Conservation (phyloP, 2,329 filamentous ascomycete genomes). For the Alternaria arbusti region DNA sequence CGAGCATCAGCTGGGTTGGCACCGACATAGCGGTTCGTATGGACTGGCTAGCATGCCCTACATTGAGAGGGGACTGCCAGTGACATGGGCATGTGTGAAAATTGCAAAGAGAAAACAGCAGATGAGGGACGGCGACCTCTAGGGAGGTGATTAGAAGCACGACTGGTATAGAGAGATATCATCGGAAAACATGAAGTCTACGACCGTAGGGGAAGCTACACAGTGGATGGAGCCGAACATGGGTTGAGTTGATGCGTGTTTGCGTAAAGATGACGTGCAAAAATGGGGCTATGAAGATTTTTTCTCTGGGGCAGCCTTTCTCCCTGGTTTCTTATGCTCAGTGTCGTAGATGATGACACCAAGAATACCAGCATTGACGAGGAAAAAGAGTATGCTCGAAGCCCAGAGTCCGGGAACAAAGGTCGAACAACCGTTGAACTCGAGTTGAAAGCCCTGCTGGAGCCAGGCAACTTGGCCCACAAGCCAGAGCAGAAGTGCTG, state of each 20-base stretch:
- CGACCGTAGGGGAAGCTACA: background rate
- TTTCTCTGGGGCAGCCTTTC: background rate
- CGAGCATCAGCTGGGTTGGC: background rate
- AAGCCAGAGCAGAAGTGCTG: constrained; percentile 76
- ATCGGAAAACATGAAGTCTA: background rate
- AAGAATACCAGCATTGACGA: constrained; percentile 85
- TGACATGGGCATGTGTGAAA: background rate
- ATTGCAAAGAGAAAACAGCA: background rate
- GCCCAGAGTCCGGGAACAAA: constrained; percentile 86
- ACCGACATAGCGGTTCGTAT: background rate
- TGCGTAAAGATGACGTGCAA: background rate
- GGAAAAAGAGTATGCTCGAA: constrained; percentile 78
- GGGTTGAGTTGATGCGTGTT: background rate
- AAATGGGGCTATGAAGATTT: background rate
- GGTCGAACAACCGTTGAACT: constrained; percentile 73
- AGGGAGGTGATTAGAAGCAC: background rate
- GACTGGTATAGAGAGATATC: background rate
- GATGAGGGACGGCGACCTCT: background rate
- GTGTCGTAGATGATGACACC: constrained; percentile 76
- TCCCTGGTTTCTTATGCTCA: constrained; percentile 2
- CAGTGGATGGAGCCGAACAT: background rate
- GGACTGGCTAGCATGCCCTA: background rate
- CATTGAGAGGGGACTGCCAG: background rate
- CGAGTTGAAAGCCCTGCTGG: constrained; percentile 58
- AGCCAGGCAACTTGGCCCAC: constrained; percentile 67